Percentiles rank a stretch among this genome's conserved stretches.
phyloP scores from a whole-genome alignment of 2,329 filamentous ascomycete genomes.

The Colletotrichum liriopes region DNA sequence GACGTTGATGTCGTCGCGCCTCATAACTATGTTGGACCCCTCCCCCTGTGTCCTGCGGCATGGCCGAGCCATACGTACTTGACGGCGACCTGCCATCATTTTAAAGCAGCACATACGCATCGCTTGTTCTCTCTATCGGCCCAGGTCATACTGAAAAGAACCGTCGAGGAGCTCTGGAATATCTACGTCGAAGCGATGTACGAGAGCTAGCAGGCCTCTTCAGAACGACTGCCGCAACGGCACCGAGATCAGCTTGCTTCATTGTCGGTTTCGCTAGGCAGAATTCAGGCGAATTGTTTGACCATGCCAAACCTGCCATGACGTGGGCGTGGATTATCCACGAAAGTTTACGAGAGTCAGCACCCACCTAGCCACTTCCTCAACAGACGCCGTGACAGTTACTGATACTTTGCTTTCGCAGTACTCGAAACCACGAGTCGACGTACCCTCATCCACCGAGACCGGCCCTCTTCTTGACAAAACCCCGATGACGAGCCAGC shows the following conservation, averaged over 20 bases:
- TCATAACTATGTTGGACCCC: background rate
- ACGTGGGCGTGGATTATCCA: no score
- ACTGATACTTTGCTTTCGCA: constrained; percentile 9
- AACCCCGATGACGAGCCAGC: no score
- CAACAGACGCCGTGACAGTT: background rate
- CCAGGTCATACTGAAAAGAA: background rate
- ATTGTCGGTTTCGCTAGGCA: background rate
- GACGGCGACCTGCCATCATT: background rate
- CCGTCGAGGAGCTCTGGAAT: background rate
- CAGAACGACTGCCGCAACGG: background rate
- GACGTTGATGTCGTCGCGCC: background rate
- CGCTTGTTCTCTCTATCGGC: background rate
- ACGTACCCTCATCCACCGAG: background rate
- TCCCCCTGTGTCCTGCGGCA: background rate
- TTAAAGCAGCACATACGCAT: background rate
- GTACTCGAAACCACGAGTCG: constrained; percentile 5
- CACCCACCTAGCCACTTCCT: background rate
- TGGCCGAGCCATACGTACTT: background rate
- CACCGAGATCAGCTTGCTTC: background rate
- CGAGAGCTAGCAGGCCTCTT: background rate
- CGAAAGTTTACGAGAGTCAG: constrained; percentile 10
- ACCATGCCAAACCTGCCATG: background rate
- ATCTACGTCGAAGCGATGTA: background rate
- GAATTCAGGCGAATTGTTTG: background rate
- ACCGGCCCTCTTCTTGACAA: background rate